Evolutionary conservation across 2,329 filamentous ascomycete species (phyloP).

Genomic region (Venturia carpophila): DNA sequence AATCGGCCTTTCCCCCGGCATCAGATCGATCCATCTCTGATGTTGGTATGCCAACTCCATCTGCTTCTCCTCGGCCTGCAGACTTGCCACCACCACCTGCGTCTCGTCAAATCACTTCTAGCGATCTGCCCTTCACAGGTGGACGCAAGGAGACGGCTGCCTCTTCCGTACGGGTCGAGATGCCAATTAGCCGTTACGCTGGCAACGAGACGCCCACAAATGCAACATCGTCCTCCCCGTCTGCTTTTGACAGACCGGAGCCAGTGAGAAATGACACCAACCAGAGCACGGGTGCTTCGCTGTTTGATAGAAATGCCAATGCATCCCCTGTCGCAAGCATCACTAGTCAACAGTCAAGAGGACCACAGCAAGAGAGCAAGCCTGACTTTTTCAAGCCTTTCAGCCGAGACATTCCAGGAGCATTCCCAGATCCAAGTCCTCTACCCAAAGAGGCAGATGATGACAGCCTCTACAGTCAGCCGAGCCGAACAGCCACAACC

Average conservation of each 20-base stretch:
- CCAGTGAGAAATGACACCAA: conserved; percentile 30
- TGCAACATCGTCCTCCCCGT: conserved; percentile 33
- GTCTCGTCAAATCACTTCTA: conserved; percentile 70
- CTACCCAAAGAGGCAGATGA: conserved; percentile 43
- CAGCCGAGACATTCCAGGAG: conserved; percentile 34
- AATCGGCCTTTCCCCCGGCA: conserved; percentile 25
- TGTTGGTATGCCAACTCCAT: conserved; percentile 52
- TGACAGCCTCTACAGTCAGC: conserved; percentile 41
- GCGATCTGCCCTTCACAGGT: conserved; percentile 59
- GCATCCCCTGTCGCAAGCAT: conserved; percentile 35
- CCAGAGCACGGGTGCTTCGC: conserved; percentile 29
- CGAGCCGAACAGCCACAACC: conserved; percentile 34
- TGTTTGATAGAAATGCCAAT: conserved; percentile 33
- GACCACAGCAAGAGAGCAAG: conserved; percentile 28
- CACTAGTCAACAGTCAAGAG: conserved; percentile 29
- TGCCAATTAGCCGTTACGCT: conserved; percentile 59
- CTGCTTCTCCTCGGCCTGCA: conserved; percentile 53
- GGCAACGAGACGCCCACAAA: conserved; percentile 39
- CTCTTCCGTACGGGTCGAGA: conserved; percentile 71
- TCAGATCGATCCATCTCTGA: conserved; percentile 40
- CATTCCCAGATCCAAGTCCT: conserved; percentile 39
- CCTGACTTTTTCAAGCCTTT: conserved; percentile 34
- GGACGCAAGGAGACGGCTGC: conserved; percentile 58
- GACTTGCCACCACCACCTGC: conserved; percentile 60
- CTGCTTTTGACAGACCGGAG: conserved; percentile 37